These are phyloP conservation scores for Tolypocladium tundrense DNA, from an alignment of 2,329 filamentous ascomycete species.

Conservation along the genomic window DNA sequence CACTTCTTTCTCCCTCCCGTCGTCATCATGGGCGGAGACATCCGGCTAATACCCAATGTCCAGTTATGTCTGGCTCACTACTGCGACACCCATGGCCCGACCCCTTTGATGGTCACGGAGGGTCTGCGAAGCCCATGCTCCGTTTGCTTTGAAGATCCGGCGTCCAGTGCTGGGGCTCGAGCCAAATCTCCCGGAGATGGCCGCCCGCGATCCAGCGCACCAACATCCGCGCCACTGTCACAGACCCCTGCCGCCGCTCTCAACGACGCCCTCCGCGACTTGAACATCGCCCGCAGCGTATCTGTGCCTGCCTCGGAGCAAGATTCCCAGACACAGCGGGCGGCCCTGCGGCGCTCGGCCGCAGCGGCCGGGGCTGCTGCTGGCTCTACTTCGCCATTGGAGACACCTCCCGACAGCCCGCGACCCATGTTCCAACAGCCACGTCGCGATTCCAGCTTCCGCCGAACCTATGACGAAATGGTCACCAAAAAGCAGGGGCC, in stretches of 20 bases:
- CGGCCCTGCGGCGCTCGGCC: slow-evolving; percentile 30
- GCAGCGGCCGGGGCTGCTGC: slow-evolving; percentile 13
- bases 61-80: slow-evolving; percentile 63
- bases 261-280: slow-evolving; percentile 35
- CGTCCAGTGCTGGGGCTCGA: neutral
- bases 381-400: slow-evolving; percentile 30
- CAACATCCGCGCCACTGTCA: slow-evolving; percentile 21
- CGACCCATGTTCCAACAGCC: slow-evolving; percentile 28
- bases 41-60: slow-evolving; percentile 24
- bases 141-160: slow-evolving; percentile 41
- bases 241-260: slow-evolving; percentile 27
- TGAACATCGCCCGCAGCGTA: slow-evolving; percentile 34
- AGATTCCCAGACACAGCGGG: slow-evolving; percentile 31
- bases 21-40: slow-evolving; percentile 16
- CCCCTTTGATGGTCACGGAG: slow-evolving; percentile 60
- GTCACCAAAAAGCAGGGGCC: slow-evolving; percentile 53
- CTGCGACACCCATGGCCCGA: slow-evolving; percentile 60
- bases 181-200: slow-evolving; percentile 15
- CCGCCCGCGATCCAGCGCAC: slow-evolving; percentile 30
- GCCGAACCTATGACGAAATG: slow-evolving; percentile 54
- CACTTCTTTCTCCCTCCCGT: neutral
- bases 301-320: slow-evolving; percentile 34
- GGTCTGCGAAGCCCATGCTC: slow-evolving; percentile 51
- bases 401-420: slow-evolving; percentile 50
- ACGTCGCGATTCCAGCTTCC: slow-evolving; percentile 49